Evolutionary conservation across 306 rosid species (phyloP).

Genomic region (Luffa aegyptiaca): DNA sequence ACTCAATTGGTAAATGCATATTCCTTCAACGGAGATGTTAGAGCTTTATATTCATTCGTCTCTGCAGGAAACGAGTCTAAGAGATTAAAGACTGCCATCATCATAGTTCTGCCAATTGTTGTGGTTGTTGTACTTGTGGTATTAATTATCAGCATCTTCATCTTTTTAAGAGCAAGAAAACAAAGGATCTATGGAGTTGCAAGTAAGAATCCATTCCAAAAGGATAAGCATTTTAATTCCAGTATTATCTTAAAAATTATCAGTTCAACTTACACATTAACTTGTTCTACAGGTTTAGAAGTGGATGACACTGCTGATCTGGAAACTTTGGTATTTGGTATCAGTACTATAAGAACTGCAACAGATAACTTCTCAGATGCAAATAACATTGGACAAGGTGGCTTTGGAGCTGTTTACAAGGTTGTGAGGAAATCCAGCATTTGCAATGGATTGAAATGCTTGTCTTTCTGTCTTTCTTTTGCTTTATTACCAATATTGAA

Average conservation of each 20-base stretch:
- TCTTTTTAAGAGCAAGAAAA: background rate
- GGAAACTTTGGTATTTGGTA: slow-evolving; percentile 4
- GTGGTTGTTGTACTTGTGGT: background rate
- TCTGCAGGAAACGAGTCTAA: background rate
- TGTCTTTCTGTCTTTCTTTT: background rate
- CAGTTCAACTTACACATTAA: background rate
- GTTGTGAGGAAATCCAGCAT: background rate
- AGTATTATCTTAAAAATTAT: background rate
- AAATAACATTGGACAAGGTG: slow-evolving; percentile 35
- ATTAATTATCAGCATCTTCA: background rate
- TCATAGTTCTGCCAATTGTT: background rate
- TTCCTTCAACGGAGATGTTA: too few relatives aligned
- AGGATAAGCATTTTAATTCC: background rate
- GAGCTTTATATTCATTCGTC: background rate
- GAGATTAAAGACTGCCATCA: background rate
- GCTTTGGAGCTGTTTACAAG: slow-evolving; percentile 41
- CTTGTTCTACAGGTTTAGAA: background rate
- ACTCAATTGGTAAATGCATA: too few relatives aligned
- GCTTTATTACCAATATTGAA: background rate
- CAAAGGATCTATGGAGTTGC: background rate
- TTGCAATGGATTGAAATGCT: background rate
- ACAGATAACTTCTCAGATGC: slow-evolving; percentile 28
- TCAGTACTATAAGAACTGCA: slow-evolving; percentile 19
- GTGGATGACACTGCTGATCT: background rate
- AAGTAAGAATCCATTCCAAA: background rate